Conservation (phyloP, 371 early-diverging fungal genomes). For the Mortierella sp. region DNA sequence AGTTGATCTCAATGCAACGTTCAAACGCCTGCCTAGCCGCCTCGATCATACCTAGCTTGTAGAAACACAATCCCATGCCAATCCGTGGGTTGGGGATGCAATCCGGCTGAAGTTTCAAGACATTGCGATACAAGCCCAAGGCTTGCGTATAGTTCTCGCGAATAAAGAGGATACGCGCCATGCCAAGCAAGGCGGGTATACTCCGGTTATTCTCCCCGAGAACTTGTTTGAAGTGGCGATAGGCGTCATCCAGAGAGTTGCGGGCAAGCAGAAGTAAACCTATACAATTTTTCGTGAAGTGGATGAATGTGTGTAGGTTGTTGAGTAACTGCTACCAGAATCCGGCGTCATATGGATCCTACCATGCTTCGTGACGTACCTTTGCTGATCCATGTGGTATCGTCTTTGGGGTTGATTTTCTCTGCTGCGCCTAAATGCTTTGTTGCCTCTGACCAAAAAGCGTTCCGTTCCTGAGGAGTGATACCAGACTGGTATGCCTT, state of each 20-base stretch:
- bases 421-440: constrained; percentile 73
- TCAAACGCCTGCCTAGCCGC: constrained; percentile 79
- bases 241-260: constrained; percentile 73
- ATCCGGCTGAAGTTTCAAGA: constrained; percentile 66
- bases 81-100: constrained; percentile 80
- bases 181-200: constrained; percentile 84
- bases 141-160: constrained; percentile 70
- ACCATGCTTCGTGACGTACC: constrained; percentile 39
- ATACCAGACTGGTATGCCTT: constrained; percentile 61
- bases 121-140: constrained; percentile 78
- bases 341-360: background rate
- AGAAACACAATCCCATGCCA: constrained; percentile 90
- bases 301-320: no score
- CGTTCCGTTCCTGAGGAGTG: constrained; percentile 52
- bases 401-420: constrained; percentile 76
- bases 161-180: constrained; percentile 74
- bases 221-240: constrained; percentile 73
- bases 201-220: constrained; percentile 68
- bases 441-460: constrained; percentile 58
- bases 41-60: constrained; percentile 73
- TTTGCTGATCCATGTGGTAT: constrained; percentile 77
- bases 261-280: constrained; percentile 70
- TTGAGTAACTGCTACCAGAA: no score
- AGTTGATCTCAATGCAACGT: constrained; percentile 73
- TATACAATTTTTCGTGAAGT: background rate